Evolutionary conservation across 2,329 filamentous ascomycete genomes (phyloP), one percentile per base, ranked within the genome.

Genomic region (Cladophialophora immunda): DNA sequence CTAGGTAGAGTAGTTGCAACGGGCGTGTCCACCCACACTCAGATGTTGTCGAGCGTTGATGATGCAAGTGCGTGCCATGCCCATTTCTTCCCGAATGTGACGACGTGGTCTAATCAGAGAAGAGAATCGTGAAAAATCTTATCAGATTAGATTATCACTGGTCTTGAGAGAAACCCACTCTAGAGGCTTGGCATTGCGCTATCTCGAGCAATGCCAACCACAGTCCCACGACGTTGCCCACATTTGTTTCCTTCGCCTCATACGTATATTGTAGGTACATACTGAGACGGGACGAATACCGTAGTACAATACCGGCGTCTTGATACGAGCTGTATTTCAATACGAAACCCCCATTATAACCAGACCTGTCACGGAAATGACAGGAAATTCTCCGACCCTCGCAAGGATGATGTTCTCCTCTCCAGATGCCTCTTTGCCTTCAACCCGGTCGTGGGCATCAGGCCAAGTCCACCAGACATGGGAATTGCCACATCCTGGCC

Each of bases 271-370:
- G 4, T 30, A 30, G 7, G 38, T 45, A 8, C n/a, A 45, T 19
- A 19, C 7, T 11, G 38, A 22, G 6, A 19, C 38, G 38, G 17
- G 19, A 45, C 6, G 17, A 19, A 22, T 45, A 45, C 38, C 38
- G n/a, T 45, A n/a, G 0, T 45, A 9, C 17, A 22, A 45, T 45
- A 45, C 38, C 38, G n/a, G 38, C 9, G 38, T 45, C 4, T 45
- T 45, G 38, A 45, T 5, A 45, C n/a, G n/a, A 22, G n/a, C 38
- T 45, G 38, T 45, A 45, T 45, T 45, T 45, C 38, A 45, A 45
- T 45, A 45, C 38, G 38, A 45, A 45, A 45, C 38, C 38, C 15
- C 6, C n/a, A 19, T 45, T 9, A 19, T 45, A 9, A 45, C 38
- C 5, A 45, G 38, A 22, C n/a, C 38, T 9, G 38, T 22, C 38